Base-by-base conservation (phyloP, 2,329 filamentous ascomycete genomes). In the Penicillium crustosum region DNA sequence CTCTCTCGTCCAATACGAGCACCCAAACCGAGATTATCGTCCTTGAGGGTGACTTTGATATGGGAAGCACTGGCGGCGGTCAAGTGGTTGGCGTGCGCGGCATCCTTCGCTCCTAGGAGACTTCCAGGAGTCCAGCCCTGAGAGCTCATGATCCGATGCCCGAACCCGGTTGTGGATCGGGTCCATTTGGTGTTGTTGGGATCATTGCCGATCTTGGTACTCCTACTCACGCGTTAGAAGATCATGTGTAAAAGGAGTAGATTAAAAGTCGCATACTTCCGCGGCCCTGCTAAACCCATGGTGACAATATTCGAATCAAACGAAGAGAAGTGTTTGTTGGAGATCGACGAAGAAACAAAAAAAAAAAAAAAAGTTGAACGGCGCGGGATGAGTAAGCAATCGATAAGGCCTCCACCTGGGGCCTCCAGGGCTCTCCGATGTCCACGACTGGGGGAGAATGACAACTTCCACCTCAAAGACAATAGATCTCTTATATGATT, bases 121-220 rank as follows among this genome's bases (percentile, higher is more conserved):
- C 89, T 83, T 36, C 94, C 94, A 0, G 93, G 91, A 60, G 88
- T 84, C 94, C 94, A 99, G 63, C 94, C 94, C 70, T 97, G 92
- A 17, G 89, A 82, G 49, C 88, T 86, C 70, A 99, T 86, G 66
- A 97, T 93, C 71, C 87, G 90, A 74, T 96, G 93, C 66, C 94
- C 94, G 74, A 94, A 97, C 53, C 86, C 88, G 56, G 83, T 84
- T 63, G 89, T 90, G 72, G 93, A 89, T 69, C 88, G 87, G 56
- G 89, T 87, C 94, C 94, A 99, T 82, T 85, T 86, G 48, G 91
- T 96, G 76, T 97, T 99, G 78, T 97, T 97, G 8, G 94, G 94
- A 77, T 99, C 94, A 73, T 89, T 83, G 65, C 89, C 89, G 71
- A 97, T 87, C 78, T 93, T 96, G 48, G 82, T 82, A 67, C 78